Base-by-base conservation (phyloP, 2,329 filamentous ascomycete genomes). In the Penicillium freii region DNA sequence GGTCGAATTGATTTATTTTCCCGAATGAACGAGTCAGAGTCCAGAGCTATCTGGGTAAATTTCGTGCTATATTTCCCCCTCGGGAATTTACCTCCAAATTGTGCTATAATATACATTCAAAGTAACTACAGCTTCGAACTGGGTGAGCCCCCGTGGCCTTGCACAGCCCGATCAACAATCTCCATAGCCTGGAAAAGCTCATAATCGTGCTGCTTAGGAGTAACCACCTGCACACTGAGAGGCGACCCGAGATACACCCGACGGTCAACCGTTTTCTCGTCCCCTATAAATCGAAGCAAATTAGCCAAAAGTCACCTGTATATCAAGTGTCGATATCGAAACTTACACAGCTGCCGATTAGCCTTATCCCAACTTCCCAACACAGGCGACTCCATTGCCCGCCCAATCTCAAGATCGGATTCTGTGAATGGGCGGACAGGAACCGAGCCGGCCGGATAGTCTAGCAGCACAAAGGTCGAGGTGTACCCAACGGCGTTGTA, bases 401-500 rank as follows among this genome's bases (percentile, higher is more conserved):
- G 78, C 2, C 77, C 69, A 46, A 81, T 66, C 31, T 80, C 67
- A 60, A 85, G 71, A 71, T 88, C 86, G 0, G 64, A 66, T 51
- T 78, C 72, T 0, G 58, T 68, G 50, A 86, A 78, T 1, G 70
- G 67, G 2, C 85, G 73, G 0, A 88, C 79, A 0, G 85, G 85
- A 1, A 88, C 60, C 0, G 70, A 72, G 0, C 82, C 86, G 2
- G 85, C 81, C 0, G 86, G 82, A 64, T 84, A 86, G 67, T 89
- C 86, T 23, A 88, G 70, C 54, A 88, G 65, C 9, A 87, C 84
- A 65, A 85, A 87, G 1, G 77, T 79, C 23, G 78, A 82, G 0
- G 85, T 87, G 66, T 88, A 88, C 56, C 84, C 82, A 0, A 84
- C 81, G 0, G 81, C 81, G 67, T 87, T 86, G 72, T 84, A 88